Evolutionary conservation across 305 asterid species (phyloP).

Genomic region (Petunia hybrid): DNA sequence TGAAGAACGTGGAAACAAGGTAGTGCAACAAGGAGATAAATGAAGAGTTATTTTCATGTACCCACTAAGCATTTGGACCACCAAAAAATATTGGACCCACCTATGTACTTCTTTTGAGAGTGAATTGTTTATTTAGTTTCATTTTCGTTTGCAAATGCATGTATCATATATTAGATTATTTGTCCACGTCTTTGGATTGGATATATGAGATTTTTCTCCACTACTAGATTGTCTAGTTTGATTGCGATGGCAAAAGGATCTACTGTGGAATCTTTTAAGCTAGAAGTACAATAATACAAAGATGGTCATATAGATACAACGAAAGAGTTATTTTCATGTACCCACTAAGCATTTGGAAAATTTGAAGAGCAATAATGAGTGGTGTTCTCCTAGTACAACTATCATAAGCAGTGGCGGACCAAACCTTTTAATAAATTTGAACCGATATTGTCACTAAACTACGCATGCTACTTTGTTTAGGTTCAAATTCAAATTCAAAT

Average conservation of each 20-base stretch:
- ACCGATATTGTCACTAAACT: no score
- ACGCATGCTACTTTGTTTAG: no score
- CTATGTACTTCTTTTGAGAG: background rate
- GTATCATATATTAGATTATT: constrained; percentile 3
- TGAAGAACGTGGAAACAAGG: no score
- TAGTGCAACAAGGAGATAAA: no score
- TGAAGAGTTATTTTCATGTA: no score
- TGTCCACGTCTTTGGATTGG: background rate
- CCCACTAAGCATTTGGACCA: no score
- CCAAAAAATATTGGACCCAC: no score
- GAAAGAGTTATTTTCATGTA: background rate
- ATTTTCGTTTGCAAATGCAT: background rate
- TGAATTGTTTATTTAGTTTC: background rate
- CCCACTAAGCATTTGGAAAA: background rate
- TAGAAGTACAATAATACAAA: constrained; percentile 14
- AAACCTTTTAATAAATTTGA: no score
- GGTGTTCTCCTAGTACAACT: background rate
- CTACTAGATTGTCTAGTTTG: background rate
- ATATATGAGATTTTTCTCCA: background rate
- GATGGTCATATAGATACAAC: background rate
- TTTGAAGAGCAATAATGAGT: background rate
- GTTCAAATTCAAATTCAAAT: no score
- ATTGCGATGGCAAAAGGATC: background rate
- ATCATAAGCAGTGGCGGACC: no score
- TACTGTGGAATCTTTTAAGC: background rate